Conservation (phyloP, 108 stramenopile genomes). For the Fragilaria radians region DNA sequence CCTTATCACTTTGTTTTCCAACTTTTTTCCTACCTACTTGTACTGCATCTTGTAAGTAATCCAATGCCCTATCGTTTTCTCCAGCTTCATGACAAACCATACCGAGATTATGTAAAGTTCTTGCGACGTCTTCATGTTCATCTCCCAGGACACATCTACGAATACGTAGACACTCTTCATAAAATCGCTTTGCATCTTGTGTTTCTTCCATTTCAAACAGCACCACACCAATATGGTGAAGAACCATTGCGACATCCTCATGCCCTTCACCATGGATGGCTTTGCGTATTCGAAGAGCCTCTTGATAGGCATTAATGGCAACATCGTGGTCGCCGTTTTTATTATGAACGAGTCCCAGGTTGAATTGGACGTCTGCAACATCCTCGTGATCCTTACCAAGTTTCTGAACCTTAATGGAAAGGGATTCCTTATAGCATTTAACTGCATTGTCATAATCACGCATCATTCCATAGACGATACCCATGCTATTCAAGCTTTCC, state of each 20-base stretch:
- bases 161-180: slow-evolving; percentile 12
- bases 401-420: slow-evolving; percentile 1
- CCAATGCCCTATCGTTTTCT: slow-evolving; percentile 9
- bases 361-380: slow-evolving; percentile 4
- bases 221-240: slow-evolving; percentile 12
- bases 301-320: slow-evolving; percentile 8
- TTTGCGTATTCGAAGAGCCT: slow-evolving; percentile 11
- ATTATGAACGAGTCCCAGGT: slow-evolving; percentile 8
- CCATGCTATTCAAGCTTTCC: slow-evolving; percentile 5
- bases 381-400: background rate
- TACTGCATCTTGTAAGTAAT: slow-evolving; percentile 9
- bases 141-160: slow-evolving; percentile 1
- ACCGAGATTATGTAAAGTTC: slow-evolving; percentile 16
- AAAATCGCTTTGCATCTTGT: slow-evolving; percentile 1
- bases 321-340: slow-evolving; percentile 4
- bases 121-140: slow-evolving; percentile 4
- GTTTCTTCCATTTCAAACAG: slow-evolving; percentile 7
- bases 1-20: slow-evolving; percentile 4
- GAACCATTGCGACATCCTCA: slow-evolving; percentile 8
- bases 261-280: slow-evolving; percentile 8
- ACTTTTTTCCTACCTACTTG: slow-evolving; percentile 7
- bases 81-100: slow-evolving; percentile 1
- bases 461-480: slow-evolving; percentile 10
- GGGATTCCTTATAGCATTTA: slow-evolving; percentile 5
- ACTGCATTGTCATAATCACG: slow-evolving; percentile 8